Base-by-base conservation (phyloP, 768 basidiomycete species). In the Leccinum barrowsii region DNA sequence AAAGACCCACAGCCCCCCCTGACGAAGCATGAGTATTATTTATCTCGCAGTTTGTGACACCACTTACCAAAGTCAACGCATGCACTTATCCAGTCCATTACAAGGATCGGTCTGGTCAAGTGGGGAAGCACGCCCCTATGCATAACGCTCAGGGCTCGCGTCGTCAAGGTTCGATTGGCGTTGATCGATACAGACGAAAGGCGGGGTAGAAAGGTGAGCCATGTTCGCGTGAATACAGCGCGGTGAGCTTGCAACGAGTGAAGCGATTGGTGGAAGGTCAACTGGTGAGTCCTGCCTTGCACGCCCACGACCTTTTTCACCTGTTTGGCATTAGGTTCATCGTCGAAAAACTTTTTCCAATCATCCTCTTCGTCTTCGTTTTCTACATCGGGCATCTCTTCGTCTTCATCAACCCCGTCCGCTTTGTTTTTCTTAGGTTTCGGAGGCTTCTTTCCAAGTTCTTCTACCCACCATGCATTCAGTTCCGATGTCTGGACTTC, bases 61-160 rank as follows among this genome's bases (percentile, higher is more conserved):
- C 28, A 70, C 83, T 60, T 55, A 87, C 92, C 93, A 64, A 83
- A 78, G 68, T 95, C 92, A 12, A 94, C 87, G 63, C 90, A 91
- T 2, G 84, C 83, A 26, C 86, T 84, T 40, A 96, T 81, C 92
- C 94, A 97, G 70, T 96, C 93, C 89, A 94, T 93, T n/a, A 90
- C 80, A 52, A 91, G 73, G 50, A 90, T 77, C 0, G 89, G 85
- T 40, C 89, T 74, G 0, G 90, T 92, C 50, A 95, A 70, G 70
- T 94, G 86, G 0, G 94, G 94, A 70, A 96, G 74, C 12, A 95
- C 87, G 5, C 87, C 85, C 12, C 85, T 78, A 70, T 96, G 93
- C 80, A 96, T 85, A 30, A 94, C 78, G 64, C 86, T 86, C 60
- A 96, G 74, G 15, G 81, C 83, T 49, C 87, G 77, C 22, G 80